These are phyloP conservation scores for Hypholoma sublateritium DNA, from an alignment of 768 basidiomycete species.

Conservation along the genomic window DNA sequence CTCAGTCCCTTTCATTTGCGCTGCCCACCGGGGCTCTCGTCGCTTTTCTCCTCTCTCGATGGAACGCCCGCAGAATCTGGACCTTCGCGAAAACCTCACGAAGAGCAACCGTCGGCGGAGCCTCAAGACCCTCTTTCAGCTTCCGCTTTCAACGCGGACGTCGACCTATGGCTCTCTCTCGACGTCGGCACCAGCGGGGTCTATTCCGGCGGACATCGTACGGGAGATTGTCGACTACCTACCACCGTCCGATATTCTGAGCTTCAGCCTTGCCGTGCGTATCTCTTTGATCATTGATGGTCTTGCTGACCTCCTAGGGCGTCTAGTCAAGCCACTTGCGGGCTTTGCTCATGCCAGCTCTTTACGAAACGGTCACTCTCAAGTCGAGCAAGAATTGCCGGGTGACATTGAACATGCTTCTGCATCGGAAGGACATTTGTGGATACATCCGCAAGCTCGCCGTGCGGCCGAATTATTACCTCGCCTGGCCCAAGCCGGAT, in stretches of 20 bases:
- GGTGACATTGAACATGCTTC: slow-evolving; percentile 36
- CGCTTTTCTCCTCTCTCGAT: slow-evolving; percentile 9
- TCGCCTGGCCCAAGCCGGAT: slow-evolving; percentile 48
- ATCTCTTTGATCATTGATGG: slow-evolving; percentile 4
- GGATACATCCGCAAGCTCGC: slow-evolving; percentile 40
- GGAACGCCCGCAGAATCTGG: slow-evolving; percentile 13
- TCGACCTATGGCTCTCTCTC: slow-evolving; percentile 24
- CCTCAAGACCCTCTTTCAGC: slow-evolving; percentile 34
- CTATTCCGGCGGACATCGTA: slow-evolving; percentile 39
- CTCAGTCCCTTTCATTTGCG: slow-evolving; percentile 11
- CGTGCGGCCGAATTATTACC: slow-evolving; percentile 51
- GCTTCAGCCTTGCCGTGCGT: slow-evolving; percentile 40
- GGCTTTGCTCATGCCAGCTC: slow-evolving; percentile 33
- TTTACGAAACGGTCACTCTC: slow-evolving; percentile 45
- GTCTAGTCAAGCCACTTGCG: slow-evolving; percentile 24
- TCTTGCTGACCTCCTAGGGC: neutral
- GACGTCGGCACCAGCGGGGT: slow-evolving; percentile 23
- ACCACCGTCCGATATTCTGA: slow-evolving; percentile 37
- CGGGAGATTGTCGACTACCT: slow-evolving; percentile 37
- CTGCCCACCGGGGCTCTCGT: slow-evolving; percentile 7
- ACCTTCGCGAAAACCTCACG: slow-evolving; percentile 15
- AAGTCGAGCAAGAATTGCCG: slow-evolving; percentile 42
- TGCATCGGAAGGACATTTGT: slow-evolving; percentile 33
- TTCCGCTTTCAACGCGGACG: slow-evolving; percentile 29
- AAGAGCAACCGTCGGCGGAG: slow-evolving; percentile 29